phyloP scores from a whole-genome alignment of 768 basidiomycete species.

The Termitomyces sp. region DNA sequence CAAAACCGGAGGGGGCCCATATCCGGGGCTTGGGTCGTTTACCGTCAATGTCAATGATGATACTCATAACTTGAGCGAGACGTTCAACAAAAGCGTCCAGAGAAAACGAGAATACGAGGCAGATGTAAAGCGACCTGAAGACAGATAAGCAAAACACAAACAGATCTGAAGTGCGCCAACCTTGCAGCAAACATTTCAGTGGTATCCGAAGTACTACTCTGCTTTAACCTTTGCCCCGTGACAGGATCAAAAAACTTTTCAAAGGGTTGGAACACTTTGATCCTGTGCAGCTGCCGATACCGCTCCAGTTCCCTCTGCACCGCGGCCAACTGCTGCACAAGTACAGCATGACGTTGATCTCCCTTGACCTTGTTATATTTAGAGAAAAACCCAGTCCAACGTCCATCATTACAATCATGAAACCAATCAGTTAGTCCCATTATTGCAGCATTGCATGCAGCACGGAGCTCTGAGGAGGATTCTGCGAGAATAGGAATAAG shows the following conservation, averaged over 20 bases:
- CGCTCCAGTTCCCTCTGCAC: conserved; percentile 24
- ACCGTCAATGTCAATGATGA: conserved; percentile 28
- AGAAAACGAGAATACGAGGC: conserved; percentile 40
- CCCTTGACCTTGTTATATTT: conserved; percentile 16
- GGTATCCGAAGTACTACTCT: conserved; percentile 9
- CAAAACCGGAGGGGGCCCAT: conserved; percentile 40
- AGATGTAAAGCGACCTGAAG: conserved; percentile 36
- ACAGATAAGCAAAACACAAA: neutral
- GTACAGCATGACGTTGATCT: conserved; percentile 19
- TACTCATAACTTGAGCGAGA: conserved; percentile 25
- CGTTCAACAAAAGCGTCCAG: conserved; percentile 36
- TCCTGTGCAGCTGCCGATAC: conserved; percentile 31
- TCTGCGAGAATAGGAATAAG: conserved; percentile 35
- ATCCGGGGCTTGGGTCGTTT: conserved; percentile 30
- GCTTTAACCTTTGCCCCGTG: conserved; percentile 25
- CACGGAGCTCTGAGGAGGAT: conserved; percentile 30
- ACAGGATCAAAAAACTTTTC: conserved; percentile 35
- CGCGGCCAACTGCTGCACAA: conserved; percentile 20
- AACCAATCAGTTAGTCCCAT: conserved; percentile 27
- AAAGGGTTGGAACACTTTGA: conserved; percentile 34
- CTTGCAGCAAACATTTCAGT: conserved; percentile 34
- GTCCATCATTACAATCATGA: conserved; percentile 26
- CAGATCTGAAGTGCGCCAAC: conserved; percentile 15
- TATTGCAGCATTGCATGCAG: conserved; percentile 23
- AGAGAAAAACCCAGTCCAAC: conserved; percentile 29